Conservation (phyloP, 257 asterid species). For the Craterostigma plantagineum region DNA sequence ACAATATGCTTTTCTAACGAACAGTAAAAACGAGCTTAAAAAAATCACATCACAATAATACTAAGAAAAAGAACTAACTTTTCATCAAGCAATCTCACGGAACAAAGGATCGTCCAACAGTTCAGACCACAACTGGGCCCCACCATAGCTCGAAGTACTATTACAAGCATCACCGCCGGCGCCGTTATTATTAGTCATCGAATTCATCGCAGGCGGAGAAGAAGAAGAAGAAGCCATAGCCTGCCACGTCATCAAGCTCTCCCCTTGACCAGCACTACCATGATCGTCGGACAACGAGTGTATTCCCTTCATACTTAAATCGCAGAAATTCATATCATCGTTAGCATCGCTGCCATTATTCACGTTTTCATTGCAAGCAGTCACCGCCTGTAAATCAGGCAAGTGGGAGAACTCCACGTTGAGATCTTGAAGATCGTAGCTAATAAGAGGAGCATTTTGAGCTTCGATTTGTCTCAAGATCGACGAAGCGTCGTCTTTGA, state of each 20-base stretch:
- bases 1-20: no score
- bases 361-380: not conserved
- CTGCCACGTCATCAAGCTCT: constrained; percentile 17
- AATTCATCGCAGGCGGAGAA: constrained; percentile 18
- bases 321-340: no score
- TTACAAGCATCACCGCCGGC: constrained; percentile 25
- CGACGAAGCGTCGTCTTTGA: constrained; percentile 15
- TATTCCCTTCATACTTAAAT: no score
- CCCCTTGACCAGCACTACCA: no score
- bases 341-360: not conserved
- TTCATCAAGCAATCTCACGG: constrained; percentile 32
- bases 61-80: constrained; percentile 3
- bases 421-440: constrained; percentile 19
- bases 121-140: constrained; percentile 48
- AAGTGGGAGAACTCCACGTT: constrained; percentile 29
- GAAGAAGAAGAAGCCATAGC: constrained; percentile 11
- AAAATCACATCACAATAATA: constrained; percentile 13
- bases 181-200: constrained; percentile 5
- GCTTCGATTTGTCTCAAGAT: constrained; percentile 15
- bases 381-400: constrained; percentile 30
- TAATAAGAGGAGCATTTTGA: not conserved
- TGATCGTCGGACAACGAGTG: no score
- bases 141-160: constrained; percentile 45
- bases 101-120: constrained; percentile 49
- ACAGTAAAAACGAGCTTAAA: not conserved